Conservation (phyloP, 1,139 yeast genomes). For the Taiozyma onychis region DNA sequence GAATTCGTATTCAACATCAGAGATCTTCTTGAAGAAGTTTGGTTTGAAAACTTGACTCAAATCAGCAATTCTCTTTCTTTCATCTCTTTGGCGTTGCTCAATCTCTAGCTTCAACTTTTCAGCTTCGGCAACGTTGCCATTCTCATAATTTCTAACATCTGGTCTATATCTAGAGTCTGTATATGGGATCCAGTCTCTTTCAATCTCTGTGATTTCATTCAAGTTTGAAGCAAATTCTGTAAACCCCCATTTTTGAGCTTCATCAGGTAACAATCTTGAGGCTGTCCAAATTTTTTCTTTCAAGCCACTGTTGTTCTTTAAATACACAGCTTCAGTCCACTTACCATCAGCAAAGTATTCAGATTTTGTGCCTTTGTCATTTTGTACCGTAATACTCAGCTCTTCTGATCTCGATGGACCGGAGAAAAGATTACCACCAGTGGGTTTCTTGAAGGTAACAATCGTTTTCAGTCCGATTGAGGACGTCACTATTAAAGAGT, state of each 20-base stretch:
- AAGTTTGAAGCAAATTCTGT: conserved; percentile 76
- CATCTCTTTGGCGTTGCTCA: conserved; percentile 75
- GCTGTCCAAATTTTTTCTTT: conserved; percentile 51
- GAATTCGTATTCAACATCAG: conserved; percentile 52
- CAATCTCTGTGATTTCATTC: conserved; percentile 72
- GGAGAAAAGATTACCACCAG: conserved; percentile 62
- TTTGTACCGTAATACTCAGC: conserved; percentile 50
- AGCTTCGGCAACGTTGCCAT: conserved; percentile 63
- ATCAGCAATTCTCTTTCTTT: conserved; percentile 58
- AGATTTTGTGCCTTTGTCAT: conserved; percentile 25
- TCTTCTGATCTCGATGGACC: conserved; percentile 88
- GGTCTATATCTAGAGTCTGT: conserved; percentile 91
- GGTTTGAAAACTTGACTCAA: conserved; percentile 46
- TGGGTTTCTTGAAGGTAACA: conserved; percentile 57
- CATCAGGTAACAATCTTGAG: conserved; percentile 55
- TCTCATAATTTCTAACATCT: conserved; percentile 69
- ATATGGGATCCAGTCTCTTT: conserved; percentile 60
- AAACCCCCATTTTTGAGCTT: conserved; percentile 72
- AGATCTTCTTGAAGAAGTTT: conserved; percentile 50
- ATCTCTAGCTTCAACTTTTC: conserved; percentile 60
- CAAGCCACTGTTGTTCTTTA: conserved; percentile 30
- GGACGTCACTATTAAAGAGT: conserved; percentile 60
- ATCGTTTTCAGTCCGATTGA: conserved; percentile 64
- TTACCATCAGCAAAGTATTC: conserved; percentile 46
- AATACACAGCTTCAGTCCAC: conserved; percentile 64